Conservation (phyloP, 192 early-diverging fungal species). For the Dissophora globulifera region DNA sequence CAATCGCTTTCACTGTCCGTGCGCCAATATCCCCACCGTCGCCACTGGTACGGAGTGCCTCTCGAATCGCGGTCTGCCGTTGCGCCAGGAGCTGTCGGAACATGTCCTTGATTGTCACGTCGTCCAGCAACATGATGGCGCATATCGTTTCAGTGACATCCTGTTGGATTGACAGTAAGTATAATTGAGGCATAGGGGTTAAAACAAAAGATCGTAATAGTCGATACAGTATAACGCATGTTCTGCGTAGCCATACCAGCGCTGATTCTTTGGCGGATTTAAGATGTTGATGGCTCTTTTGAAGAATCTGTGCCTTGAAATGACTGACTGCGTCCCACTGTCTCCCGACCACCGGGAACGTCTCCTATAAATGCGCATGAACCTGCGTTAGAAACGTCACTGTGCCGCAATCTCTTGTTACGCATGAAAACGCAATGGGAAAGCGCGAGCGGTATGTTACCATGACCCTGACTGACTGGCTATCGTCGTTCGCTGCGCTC, state of each 20-base stretch:
- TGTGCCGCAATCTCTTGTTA: too few relatives aligned
- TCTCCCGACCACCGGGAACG: constrained; percentile 84
- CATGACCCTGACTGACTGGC: constrained; percentile 30
- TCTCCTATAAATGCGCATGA: constrained; percentile 60
- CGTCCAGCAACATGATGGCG: constrained; percentile 75
- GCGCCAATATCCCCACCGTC: constrained; percentile 35
- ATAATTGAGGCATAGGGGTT: background rate
- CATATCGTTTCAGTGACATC: constrained; percentile 68
- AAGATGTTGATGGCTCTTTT: constrained; percentile 67
- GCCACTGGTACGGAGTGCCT: constrained; percentile 29
- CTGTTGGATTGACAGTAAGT: background rate
- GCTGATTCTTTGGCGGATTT: constrained; percentile 52
- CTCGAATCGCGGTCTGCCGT: constrained; percentile 61
- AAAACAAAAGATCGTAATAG: too few relatives aligned
- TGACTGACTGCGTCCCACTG: constrained; percentile 87
- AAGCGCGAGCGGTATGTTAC: constrained; percentile 31
- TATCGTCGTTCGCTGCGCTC: constrained; percentile 48
- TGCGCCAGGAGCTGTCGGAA: constrained; percentile 63
- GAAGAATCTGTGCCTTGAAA: constrained; percentile 79
- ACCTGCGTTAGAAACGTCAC: too few relatives aligned
- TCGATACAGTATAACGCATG: background rate
- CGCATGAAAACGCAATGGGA: too few relatives aligned
- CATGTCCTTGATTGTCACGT: constrained; percentile 64
- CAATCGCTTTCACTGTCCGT: constrained; percentile 56
- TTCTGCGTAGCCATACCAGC: constrained; percentile 51